Base-by-base conservation (phyloP, 75 land plant genomes). In the Sequoiadendron giganteum region DNA sequence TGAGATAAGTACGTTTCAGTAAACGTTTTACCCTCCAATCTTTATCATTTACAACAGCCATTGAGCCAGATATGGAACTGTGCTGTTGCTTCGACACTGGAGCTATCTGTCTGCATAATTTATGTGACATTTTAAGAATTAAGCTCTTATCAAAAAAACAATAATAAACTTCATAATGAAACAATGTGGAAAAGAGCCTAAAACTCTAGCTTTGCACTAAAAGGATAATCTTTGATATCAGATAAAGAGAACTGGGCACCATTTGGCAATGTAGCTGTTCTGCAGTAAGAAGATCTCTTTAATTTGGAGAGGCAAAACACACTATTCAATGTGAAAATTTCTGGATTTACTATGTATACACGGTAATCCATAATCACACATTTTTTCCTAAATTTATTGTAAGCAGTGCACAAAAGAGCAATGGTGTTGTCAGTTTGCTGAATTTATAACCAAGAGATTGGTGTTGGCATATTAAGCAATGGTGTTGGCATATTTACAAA, bases 1-100 rank as follows among this genome's bases (percentile, higher is more conserved):
- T 93, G 54, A 97, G 88, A 81, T 93, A 94, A 78, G 96, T 88
- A 86, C 78, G 91, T 77, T 94, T 95, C 19, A 95, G 86, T 77
- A 95, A 34, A 82, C 65, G 88, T 89, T 86, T 94, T 48, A 94
- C 86, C 77, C 80, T 93, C 88, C 93, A 93, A 81, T 90, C 92
- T 84, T 87, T 89, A 49, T 89, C 94, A 83, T 68, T 85, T 32
- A 85, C 52, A 58, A 76, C 56, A 70, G 34, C 86, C 38, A 36
- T 56, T n/a, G 65, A 85, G 47, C 43, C 47, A 85, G 86, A 49
- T 49, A 38, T 85, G 38, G 56, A 85, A 55, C 34, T 54, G 19
- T 56, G 25, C 56, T 85, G 86, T 85, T 85, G 65, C 68, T 54
- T 85, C 4, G 42, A 55, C 28, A n/a, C 65, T 5, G 86, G 65